Evolutionary conservation across 129 eudicot species (phyloP).

Genomic region (Scalesia atractyloides): DNA sequence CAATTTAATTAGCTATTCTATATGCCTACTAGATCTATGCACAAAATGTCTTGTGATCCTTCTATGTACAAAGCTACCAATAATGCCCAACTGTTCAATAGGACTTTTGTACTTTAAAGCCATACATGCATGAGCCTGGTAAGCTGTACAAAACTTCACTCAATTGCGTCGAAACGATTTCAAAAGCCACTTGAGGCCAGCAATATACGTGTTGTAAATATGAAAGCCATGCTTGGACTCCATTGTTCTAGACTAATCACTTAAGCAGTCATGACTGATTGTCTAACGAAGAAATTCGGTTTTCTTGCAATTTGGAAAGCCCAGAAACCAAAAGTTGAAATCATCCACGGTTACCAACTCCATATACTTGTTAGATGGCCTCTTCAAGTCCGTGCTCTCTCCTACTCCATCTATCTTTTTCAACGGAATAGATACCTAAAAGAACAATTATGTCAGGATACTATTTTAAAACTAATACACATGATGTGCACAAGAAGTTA

Average conservation of each 20-base stretch:
- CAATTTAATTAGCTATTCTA: background rate
- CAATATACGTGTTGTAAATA: background rate
- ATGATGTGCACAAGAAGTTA: background rate
- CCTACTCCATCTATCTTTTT: slow-evolving; percentile 30
- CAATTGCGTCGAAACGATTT: background rate
- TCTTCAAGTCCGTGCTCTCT: slow-evolving; percentile 30
- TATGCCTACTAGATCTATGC: background rate
- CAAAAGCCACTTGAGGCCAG: background rate
- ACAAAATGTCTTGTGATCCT: background rate
- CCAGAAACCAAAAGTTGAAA: slow-evolving; percentile 46
- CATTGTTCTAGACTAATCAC: background rate
- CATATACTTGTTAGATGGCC: slow-evolving; percentile 34
- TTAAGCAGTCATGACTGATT: slow-evolving; percentile 6
- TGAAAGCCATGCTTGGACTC: background rate
- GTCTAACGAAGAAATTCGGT: slow-evolving; percentile 12
- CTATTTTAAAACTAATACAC: background rate
- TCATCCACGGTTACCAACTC: slow-evolving; percentile 28
- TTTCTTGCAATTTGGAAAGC: slow-evolving; percentile 19
- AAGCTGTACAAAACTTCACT: background rate
- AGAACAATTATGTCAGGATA: slow-evolving; percentile 9
- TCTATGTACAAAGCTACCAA: slow-evolving; percentile 11
- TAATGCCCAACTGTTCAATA: background rate
- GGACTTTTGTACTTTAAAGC: background rate
- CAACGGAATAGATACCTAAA: slow-evolving; percentile 31
- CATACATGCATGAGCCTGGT: background rate